Conservation (phyloP, 768 basidiomycete species). For the Cubamyces lactineus region DNA sequence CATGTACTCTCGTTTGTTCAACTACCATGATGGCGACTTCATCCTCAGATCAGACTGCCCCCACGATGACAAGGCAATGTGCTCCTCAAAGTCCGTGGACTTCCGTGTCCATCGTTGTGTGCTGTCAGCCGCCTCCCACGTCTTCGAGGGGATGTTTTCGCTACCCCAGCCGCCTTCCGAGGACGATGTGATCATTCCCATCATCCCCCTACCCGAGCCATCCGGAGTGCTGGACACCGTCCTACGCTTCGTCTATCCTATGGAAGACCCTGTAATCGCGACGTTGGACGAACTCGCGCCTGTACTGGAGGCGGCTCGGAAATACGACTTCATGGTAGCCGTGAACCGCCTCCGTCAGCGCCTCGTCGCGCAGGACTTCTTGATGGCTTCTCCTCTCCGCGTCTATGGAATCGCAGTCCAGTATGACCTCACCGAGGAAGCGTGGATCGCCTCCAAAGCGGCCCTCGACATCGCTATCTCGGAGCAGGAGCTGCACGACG, state of each 20-base stretch:
- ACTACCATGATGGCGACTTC: slow-evolving; percentile 54
- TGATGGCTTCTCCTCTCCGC: slow-evolving; percentile 52
- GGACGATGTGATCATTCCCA: slow-evolving; percentile 36
- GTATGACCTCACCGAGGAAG: slow-evolving; percentile 65
- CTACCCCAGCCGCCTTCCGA: slow-evolving; percentile 52
- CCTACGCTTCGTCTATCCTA: slow-evolving; percentile 64
- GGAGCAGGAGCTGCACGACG: slow-evolving; percentile 60
- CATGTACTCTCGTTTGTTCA: slow-evolving; percentile 37
- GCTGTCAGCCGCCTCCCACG: slow-evolving; percentile 63
- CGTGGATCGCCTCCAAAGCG: slow-evolving; percentile 58
- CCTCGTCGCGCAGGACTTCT: slow-evolving; percentile 54
- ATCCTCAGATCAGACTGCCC: slow-evolving; percentile 47
- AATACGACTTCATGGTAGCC: slow-evolving; percentile 62
- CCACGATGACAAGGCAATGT: slow-evolving; percentile 6
- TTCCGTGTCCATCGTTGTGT: slow-evolving; percentile 67
- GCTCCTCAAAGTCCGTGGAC: slow-evolving; percentile 42
- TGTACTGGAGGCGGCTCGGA: slow-evolving; percentile 56
- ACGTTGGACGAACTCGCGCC: slow-evolving; percentile 57
- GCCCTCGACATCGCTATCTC: slow-evolving; percentile 59
- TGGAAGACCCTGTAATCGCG: slow-evolving; percentile 53
- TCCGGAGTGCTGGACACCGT: slow-evolving; percentile 49
- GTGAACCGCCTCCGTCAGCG: slow-evolving; percentile 51
- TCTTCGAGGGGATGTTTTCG: slow-evolving; percentile 71
- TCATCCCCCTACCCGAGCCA: slow-evolving; percentile 60
- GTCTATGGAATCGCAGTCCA: slow-evolving; percentile 75